Percentiles rank a stretch among this genome's conserved stretches.
Conservation (phyloP, 2,329 filamentous ascomycete species). For the Beauveria medogensis region DNA sequence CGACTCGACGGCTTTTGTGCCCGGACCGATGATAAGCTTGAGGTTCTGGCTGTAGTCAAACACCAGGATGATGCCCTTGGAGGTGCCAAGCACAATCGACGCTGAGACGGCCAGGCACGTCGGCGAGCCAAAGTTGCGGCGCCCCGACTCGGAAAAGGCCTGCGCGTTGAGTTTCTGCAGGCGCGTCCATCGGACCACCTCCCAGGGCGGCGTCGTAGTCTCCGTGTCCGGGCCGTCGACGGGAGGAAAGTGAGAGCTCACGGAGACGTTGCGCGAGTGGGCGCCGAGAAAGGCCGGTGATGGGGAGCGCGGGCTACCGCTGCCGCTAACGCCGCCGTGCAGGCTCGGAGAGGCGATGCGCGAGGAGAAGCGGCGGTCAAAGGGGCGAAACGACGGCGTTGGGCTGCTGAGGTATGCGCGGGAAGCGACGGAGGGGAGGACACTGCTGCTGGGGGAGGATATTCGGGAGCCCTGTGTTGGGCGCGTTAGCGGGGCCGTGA, state of each 20-base stretch:
- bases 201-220: slow-evolving; percentile 77
- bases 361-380: slow-evolving; percentile 90
- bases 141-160: slow-evolving; percentile 85
- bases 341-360: slow-evolving; percentile 56
- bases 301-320: slow-evolving; percentile 53
- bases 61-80: slow-evolving; percentile 86
- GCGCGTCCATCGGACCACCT: slow-evolving; percentile 93
- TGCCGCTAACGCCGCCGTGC: slow-evolving; percentile 12
- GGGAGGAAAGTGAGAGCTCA: slow-evolving; percentile 60
- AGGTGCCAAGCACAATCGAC: slow-evolving; percentile 82
- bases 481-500: slow-evolving; percentile 19
- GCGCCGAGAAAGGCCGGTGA: slow-evolving; percentile 71
- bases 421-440: slow-evolving; percentile 61
- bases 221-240: slow-evolving; percentile 56
- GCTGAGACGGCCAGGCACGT: slow-evolving; percentile 86
- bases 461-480: slow-evolving; percentile 47
- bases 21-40: slow-evolving; percentile 87
- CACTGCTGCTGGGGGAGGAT: slow-evolving; percentile 65
- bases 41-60: slow-evolving; percentile 97
- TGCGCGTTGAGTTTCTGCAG: slow-evolving; percentile 82
- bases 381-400: slow-evolving; percentile 80
- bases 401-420: slow-evolving; percentile 59
- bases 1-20: slow-evolving; percentile 89
- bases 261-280: slow-evolving; percentile 74
- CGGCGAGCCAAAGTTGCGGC: slow-evolving; percentile 83